Evolutionary conservation across 1,284 basidiomycete genomes (phyloP), one percentile per base, ranked within the genome.

Genomic region (Apiotrichum mycotoxinovorans): DNA sequence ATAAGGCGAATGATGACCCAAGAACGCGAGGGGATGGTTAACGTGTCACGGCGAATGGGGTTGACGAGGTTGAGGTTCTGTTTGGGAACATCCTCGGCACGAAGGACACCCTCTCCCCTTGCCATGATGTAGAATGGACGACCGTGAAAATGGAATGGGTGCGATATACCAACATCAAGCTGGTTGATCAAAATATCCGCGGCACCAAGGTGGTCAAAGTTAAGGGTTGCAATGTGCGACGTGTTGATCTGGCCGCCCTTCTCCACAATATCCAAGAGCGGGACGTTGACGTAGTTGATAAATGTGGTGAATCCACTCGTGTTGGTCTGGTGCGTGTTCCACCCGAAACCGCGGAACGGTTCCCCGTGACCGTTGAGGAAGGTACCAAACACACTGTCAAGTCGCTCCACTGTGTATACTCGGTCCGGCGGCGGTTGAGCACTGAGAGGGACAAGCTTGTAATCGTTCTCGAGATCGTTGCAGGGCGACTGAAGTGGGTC

Each of bases 121-220:
- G 58, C 74, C 27, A 78, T 59, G 49, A 79, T 59, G 45, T 60
- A 62, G 53, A 70, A 66, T 7, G 53, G 49, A 35, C 56, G 51
- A 3, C 64, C 66, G 61, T 72, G 72, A 12, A 73, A 59, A 57
- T 75, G 73, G 58, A 68, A 73, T 1, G 78, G 77, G 57, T 78
- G 77, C n/a, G 71, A 61, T n/a, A 56, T 30, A 18, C 57, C 58
- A 0, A 33, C 45, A 50, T 75, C 75, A 12, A 69, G 47, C 60
- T 78, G 76, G 66, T 76, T 76, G 58, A 79, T 63, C 22, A 69
- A 38, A 10, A 43, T 38, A 22, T 51, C 49, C 33, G 20, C 53
- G 18, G 26, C 45, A 23, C 40, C 51, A 14, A n/a, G n/a, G 44
- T 53, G 53, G 52, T 57, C 61, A 52, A 60, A 68, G 43, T 52